A percentile compares a stretch with the other conserved stretches of the same genome.
Evolutionary conservation across 441 rosid species (phyloP).

Genomic region (Adansonia grandidieri): DNA sequence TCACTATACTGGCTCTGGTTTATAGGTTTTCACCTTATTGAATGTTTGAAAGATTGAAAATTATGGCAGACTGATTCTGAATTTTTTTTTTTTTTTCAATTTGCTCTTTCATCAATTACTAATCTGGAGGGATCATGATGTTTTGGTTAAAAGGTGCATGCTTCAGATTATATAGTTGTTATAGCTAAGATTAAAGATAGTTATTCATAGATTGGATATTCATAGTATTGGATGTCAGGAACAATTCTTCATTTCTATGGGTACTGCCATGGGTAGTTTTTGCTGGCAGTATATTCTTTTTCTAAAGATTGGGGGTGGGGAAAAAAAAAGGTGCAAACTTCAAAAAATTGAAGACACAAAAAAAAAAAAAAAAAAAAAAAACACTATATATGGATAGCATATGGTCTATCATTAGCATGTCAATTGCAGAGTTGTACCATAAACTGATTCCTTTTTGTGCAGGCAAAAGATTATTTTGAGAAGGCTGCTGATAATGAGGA

Average conservation of each 20-base stretch:
- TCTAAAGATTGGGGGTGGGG: not conserved
- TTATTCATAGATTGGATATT: not conserved
- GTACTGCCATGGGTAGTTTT: not conserved
- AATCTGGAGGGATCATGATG: conserved; percentile 10
- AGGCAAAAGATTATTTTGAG: conserved; percentile 97
- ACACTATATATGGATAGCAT: not conserved
- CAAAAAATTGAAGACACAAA: not conserved
- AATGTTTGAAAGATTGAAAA: not conserved
- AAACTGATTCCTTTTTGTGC: conserved; percentile 28
- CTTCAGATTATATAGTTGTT: conserved; percentile 6
- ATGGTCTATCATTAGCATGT: not conserved
- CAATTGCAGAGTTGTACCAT: not conserved
- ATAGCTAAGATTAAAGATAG: not conserved
- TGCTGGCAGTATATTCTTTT: not conserved
- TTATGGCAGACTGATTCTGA: not conserved
- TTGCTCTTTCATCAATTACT: conserved; percentile 4
- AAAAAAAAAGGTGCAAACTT: not conserved
- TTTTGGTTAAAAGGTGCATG: not conserved
- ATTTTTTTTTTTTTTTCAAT: not conserved
- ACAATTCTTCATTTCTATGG: not conserved
- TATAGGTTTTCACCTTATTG: conserved; percentile 13
- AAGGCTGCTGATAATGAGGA: conserved; percentile 83
- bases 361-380: too few species aligned
- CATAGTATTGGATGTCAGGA: conserved; percentile 3
- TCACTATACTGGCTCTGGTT: not conserved